These are phyloP conservation scores for Geosmithia putterillii DNA, from an alignment of 2,329 filamentous ascomycete species.

Conservation along the genomic window DNA sequence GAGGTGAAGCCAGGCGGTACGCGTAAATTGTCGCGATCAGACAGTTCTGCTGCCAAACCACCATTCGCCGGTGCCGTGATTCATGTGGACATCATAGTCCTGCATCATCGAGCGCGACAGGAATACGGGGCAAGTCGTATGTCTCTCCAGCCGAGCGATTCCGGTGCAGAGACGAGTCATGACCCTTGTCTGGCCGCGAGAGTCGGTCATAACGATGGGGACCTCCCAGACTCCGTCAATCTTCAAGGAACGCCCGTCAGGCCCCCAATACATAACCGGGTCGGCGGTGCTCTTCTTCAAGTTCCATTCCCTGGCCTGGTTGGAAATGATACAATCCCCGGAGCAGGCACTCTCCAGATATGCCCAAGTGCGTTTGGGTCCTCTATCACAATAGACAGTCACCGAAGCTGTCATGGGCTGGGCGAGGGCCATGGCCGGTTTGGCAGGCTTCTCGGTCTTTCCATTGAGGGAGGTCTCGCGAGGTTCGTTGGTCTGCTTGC, in stretches of 20 bases:
- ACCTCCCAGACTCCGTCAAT: background rate
- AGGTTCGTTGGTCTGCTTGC: too few species aligned
- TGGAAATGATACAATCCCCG: background rate
- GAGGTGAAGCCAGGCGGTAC: too few species aligned
- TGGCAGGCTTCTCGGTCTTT: too few species aligned
- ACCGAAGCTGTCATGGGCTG: too few species aligned
- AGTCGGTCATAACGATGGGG: background rate
- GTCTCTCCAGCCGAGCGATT: too few species aligned
- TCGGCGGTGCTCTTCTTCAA: background rate
- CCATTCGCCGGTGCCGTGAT: background rate
- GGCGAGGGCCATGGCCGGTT: too few species aligned
- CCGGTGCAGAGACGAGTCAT: background rate
- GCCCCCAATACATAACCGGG: too few species aligned
- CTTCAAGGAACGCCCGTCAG: background rate
- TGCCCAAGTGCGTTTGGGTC: too few species aligned
- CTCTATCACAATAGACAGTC: too few species aligned
- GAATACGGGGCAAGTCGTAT: background rate
- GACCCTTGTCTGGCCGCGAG: background rate
- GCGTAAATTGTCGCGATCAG: too few species aligned
- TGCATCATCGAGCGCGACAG: background rate
- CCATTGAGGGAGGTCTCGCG: too few species aligned
- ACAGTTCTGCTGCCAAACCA: background rate
- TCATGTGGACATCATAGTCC: background rate
- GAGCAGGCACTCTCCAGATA: background rate
- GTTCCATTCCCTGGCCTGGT: background rate